Conservation (phyloP, 2,329 filamentous ascomycete genomes). For the Aspergillus melleus region DNA sequence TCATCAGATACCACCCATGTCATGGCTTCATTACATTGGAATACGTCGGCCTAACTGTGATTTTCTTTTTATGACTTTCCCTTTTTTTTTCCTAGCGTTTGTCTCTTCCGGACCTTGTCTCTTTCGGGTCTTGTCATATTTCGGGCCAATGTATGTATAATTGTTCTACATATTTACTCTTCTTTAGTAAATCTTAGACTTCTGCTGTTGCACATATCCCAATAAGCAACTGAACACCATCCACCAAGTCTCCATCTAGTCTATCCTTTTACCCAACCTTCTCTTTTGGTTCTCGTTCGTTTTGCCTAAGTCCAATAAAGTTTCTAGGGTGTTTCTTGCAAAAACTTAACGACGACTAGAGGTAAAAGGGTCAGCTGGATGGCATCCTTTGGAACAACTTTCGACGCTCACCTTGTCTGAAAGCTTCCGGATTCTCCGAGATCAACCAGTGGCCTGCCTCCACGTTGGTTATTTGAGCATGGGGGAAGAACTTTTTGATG, state of each 20-base stretch:
- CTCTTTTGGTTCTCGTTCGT: not conserved
- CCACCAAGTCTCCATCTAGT: not conserved
- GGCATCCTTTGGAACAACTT: not conserved
- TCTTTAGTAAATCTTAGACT: not conserved
- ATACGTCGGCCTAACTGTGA: not conserved
- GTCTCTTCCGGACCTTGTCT: not conserved
- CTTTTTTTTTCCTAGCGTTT: not conserved
- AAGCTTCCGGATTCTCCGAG: constrained; percentile 47
- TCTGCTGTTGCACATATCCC: not conserved
- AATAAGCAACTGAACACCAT: not conserved
- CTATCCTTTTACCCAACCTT: not conserved
- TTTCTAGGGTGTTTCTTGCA: constrained; percentile 23
- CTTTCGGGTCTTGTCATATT: not conserved
- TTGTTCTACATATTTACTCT: not conserved
- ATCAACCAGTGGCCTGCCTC: constrained; percentile 48
- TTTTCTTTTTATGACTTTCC: not conserved
- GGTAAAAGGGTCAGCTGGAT: not conserved
- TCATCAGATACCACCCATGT: not conserved
- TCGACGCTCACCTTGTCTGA: constrained; percentile 34
- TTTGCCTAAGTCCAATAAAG: not conserved
- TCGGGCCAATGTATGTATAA: not conserved
- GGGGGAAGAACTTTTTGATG: constrained; percentile 45
- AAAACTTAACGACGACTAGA: constrained; percentile 36
- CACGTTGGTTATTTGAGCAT: constrained; percentile 40
- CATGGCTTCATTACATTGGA: not conserved